Base-by-base conservation (phyloP, 345 rosid species). In the Pugionium cornutum region DNA sequence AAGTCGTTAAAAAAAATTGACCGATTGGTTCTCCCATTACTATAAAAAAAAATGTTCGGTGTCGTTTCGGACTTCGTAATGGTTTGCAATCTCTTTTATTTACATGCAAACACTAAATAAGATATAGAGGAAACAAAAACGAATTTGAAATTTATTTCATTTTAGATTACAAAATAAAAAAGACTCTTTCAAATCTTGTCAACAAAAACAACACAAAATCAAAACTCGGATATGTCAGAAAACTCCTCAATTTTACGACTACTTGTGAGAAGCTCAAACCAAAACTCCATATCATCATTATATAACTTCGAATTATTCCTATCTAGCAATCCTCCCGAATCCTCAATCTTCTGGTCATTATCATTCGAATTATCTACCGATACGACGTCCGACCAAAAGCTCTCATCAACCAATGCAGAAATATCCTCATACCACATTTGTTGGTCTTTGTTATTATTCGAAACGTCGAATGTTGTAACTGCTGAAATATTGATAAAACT, bases 371-470 rank as follows among this genome's bases (percentile, higher is more conserved):
- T 64, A 44, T 79, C 81, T 26, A 62, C 73, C 47, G 80, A 82
- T 43, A 82, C 51, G 7, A 82, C 78, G 30, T 83, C 85, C 2
- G 73, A 64, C 87, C 87, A 81, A 40, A 83, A 85, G 39, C 70
- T 66, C 28, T 85, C 85, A 58, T 81, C 87, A 32, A 79, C 72
- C 33, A 67, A 46, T 2, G 70, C 82, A 5, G 67, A 55, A 9
- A 75, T 48, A 53, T 66, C 62, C 9, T 69, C 79, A 7, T 63
- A 57, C 44, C 51, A 73, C 49, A 53, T 52, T 3, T 42, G 61
- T 7, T 53, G 29, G 50, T 52, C 63, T 8, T 58, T 72, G 53
- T 45, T 66, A 26, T 3, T 45, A 9, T 40, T 56, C 4, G 67
- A 47, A 5, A 5, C 48, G 53, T 53, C 83, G 70, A 44, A 36